These are phyloP conservation scores for Leucosporidium scottii DNA, from an alignment of 768 basidiomycete species.

Conservation along the genomic window DNA sequence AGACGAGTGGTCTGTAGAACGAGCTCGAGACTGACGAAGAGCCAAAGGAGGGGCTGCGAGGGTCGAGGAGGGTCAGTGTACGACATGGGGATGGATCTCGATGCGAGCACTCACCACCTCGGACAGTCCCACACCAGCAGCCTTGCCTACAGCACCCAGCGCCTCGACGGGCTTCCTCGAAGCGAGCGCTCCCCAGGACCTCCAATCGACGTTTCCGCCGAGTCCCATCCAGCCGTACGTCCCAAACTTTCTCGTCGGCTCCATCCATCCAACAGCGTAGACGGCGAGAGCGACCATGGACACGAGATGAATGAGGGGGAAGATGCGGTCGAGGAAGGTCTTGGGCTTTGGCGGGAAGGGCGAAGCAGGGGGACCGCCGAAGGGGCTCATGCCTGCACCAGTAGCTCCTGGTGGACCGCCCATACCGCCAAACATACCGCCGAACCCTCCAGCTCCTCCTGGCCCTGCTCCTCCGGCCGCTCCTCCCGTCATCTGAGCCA, in stretches of 20 bases:
- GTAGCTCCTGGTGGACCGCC: background rate
- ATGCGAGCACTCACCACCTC: conserved; percentile 21
- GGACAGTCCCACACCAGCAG: conserved; percentile 15
- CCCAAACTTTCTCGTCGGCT: conserved; percentile 26
- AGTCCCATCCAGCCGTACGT: conserved; percentile 23
- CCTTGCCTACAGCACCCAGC: conserved; percentile 6
- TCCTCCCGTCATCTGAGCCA: conserved; percentile 23
- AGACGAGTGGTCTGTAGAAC: conserved; percentile 36
- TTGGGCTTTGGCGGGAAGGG: conserved; percentile 22
- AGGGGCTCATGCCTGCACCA: conserved; percentile 3
- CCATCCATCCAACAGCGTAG: conserved; percentile 29
- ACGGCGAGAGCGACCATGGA: conserved; percentile 34
- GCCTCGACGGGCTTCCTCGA: conserved; percentile 1
- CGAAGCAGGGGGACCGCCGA: conserved; percentile 5
- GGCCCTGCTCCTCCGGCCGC: conserved; percentile 2
- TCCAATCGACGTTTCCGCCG: conserved; percentile 29
- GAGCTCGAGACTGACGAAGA: conserved; percentile 38
- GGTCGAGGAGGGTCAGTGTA: background rate
- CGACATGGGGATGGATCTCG: background rate
- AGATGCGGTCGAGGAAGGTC: conserved; percentile 32
- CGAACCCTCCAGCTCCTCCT: background rate
- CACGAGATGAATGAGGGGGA: conserved; percentile 36
- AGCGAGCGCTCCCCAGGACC: conserved; percentile 30
- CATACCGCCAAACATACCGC: background rate
- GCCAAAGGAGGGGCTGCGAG: conserved; percentile 33